Conservation (phyloP, 2,329 filamentous ascomycete genomes). For the Talaromyces rugulosus region DNA sequence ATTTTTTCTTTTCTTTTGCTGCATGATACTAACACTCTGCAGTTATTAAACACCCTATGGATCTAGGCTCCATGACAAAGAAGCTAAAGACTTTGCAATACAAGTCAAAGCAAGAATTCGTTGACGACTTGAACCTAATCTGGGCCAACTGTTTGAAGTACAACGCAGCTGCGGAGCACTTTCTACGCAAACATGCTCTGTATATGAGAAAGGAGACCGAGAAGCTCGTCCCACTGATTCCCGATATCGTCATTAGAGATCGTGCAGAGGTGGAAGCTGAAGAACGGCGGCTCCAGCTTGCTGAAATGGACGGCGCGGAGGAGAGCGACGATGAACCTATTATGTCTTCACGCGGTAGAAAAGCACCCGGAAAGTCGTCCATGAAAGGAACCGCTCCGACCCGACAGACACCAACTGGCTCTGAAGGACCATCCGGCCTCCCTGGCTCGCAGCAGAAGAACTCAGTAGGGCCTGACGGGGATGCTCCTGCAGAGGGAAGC, state of each 20-base stretch:
- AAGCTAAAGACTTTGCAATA: conserved; percentile 79
- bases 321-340: conserved; percentile 97
- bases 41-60: conserved; percentile 97
- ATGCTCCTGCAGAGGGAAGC: conserved; percentile 67
- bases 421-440: conserved; percentile 68
- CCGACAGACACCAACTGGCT: conserved; percentile 69
- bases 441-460: conserved; percentile 47
- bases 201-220: conserved; percentile 98
- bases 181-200: conserved; percentile 84
- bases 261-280: conserved; percentile 92
- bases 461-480: conserved; percentile 64
- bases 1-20: background rate
- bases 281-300: conserved; percentile 71
- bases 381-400: conserved; percentile 61
- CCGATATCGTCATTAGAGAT: conserved; percentile 83
- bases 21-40: conserved; percentile 20
- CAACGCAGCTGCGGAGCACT: conserved; percentile 84
- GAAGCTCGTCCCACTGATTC: conserved; percentile 91
- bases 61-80: conserved; percentile 96
- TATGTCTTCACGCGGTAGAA: conserved; percentile 92
- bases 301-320: conserved; percentile 77
- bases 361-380: conserved; percentile 74
- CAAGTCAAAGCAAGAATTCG: conserved; percentile 91
- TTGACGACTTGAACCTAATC: conserved; percentile 87
- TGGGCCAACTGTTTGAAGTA: conserved; percentile 97